These are phyloP conservation scores for Apiospora pterosperma DNA, from an alignment of 2,329 filamentous ascomycete species.

Conservation along the genomic window DNA sequence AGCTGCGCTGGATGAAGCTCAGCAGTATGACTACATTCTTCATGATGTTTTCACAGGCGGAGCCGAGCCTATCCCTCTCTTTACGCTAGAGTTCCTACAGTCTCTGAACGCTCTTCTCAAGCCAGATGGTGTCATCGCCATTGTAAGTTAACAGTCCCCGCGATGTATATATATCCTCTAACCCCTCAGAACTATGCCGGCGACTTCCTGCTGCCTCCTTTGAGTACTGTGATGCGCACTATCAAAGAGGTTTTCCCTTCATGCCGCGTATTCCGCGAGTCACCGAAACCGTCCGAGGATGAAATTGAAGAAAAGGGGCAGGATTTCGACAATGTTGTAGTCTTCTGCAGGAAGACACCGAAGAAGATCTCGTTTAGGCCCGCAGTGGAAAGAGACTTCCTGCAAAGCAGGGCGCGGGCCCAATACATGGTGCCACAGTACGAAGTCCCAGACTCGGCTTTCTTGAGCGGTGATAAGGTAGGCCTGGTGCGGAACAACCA, in stretches of 20 bases:
- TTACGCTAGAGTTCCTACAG: conserved; percentile 79
- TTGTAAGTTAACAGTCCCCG: conserved; percentile 53
- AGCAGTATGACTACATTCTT: conserved; percentile 83
- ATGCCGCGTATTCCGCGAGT: conserved; percentile 88
- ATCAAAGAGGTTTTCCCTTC: conserved; percentile 80
- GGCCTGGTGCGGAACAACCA: conserved; percentile 60
- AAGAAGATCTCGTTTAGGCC: conserved; percentile 61
- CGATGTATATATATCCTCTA: background rate
- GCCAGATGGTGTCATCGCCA: conserved; percentile 78
- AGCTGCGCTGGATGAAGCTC: conserved; percentile 36
- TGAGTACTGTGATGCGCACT: conserved; percentile 76
- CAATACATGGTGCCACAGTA: conserved; percentile 69
- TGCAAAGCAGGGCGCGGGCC: conserved; percentile 67
- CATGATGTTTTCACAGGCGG: conserved; percentile 98
- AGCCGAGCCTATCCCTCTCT: conserved; percentile 83
- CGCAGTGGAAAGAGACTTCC: conserved; percentile 61
- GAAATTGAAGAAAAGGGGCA: conserved; percentile 44
- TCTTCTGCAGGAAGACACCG: conserved; percentile 77
- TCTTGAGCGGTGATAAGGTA: conserved; percentile 41
- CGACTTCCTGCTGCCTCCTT: conserved; percentile 73
- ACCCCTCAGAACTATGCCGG: conserved; percentile 81
- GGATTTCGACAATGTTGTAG: conserved; percentile 94
- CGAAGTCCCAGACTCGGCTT: conserved; percentile 58
- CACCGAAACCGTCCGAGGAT: conserved; percentile 46
- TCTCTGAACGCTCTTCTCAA: conserved; percentile 69